Evolutionary conservation across 805 yeast genomes (phyloP).

Genomic region (Saturnispora silvae): DNA sequence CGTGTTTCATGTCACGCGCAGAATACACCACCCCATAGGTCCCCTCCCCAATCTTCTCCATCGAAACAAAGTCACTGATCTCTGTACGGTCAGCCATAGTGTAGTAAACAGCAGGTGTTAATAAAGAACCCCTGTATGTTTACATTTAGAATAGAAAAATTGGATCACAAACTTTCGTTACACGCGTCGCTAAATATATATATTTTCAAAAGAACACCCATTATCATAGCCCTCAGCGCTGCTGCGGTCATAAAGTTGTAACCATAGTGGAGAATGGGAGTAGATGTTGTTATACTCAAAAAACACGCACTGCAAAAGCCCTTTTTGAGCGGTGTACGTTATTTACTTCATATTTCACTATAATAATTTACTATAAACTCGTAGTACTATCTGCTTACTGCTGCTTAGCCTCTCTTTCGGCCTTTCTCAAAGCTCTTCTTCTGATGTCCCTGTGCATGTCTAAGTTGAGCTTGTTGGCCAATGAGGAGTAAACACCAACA

Average conservation of each 20-base stretch:
- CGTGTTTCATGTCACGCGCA: constrained; percentile 80
- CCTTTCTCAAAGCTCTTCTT: constrained; percentile 70
- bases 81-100: no score
- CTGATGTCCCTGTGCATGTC: constrained; percentile 76
- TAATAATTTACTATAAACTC: neutral
- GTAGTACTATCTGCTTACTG: constrained; percentile 1
- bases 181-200: no score
- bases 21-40: constrained; percentile 97
- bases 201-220: no score
- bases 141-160: neutral
- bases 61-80: constrained; percentile 80
- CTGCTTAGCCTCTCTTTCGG: constrained; percentile 32
- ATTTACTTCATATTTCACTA: no score
- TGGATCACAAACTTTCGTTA: no score
- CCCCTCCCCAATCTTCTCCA: constrained; percentile 96
- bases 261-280: no score
- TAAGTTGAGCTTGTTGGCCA: constrained; percentile 60
- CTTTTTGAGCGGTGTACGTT: no score
- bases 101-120: no score
- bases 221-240: no score
- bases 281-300: no score
- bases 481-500: constrained; percentile 68
- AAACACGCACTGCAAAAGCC: no score
- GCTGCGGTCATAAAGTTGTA: no score
- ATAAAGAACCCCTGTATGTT: constrained; percentile 2